Conservation (phyloP, 495 filamentous ascomycete species). For the Elasticomyces elasticus region DNA sequence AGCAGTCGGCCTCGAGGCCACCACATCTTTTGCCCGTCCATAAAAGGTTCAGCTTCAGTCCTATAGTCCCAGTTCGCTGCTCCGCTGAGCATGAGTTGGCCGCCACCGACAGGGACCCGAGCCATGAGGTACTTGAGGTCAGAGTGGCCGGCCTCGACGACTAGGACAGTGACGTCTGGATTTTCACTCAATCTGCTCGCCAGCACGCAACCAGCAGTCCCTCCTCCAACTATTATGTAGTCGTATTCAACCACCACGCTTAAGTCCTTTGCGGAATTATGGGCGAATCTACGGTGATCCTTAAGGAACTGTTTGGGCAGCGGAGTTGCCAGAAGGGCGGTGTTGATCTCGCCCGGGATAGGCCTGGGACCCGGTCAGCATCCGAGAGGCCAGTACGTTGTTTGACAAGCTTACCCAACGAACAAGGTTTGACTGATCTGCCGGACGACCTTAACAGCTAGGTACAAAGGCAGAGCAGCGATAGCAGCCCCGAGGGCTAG, state of each 20-base stretch:
- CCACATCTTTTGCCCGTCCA: neutral
- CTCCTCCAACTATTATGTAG: conserved; percentile 18
- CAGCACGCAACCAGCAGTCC: conserved; percentile 17
- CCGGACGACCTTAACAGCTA: neutral
- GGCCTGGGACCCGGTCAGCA: neutral
- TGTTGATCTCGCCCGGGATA: neutral
- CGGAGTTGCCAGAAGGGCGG: neutral
- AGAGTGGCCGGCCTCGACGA: conserved; percentile 14
- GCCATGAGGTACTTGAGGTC: conserved; percentile 1
- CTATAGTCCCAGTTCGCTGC: conserved; percentile 1
- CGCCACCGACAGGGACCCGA: neutral
- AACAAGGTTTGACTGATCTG: neutral
- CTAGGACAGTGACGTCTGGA: conserved; percentile 8
- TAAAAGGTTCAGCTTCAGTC: neutral
- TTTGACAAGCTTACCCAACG: neutral
- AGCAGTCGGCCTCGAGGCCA: neutral
- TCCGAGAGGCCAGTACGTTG: neutral
- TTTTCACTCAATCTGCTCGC: conserved; percentile 12
- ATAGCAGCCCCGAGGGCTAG: too few relatives aligned
- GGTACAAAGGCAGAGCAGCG: neutral
- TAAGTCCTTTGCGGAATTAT: neutral
- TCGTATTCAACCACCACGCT: conserved; percentile 1
- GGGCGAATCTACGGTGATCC: too few relatives aligned
- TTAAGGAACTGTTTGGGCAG: neutral
- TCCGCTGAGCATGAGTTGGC: neutral